phyloP scores from a whole-genome alignment of 345 rosid genomes.

The Dipteronia dyeriana region DNA sequence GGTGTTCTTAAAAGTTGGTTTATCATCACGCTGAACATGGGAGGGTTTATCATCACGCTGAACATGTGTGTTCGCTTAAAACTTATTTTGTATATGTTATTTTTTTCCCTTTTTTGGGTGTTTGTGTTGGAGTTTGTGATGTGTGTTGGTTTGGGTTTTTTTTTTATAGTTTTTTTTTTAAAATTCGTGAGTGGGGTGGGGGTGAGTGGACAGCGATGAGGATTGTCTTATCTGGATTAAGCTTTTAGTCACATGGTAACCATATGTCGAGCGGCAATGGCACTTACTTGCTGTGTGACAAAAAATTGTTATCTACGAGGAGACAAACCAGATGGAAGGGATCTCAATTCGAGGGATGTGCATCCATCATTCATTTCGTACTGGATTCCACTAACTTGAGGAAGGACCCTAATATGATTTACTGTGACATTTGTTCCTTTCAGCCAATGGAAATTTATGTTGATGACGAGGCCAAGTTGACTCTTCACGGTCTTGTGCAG shows the following conservation, averaged over 20 bases:
- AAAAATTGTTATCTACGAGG: conserved; percentile 34
- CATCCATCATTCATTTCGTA: conserved; percentile 61
- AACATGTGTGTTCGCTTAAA: not conserved
- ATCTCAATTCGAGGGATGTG: conserved; percentile 47
- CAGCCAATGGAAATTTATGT: conserved; percentile 99
- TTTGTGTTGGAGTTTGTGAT: conserved; percentile 3
- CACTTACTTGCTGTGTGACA: conserved; percentile 31
- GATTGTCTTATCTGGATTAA: conserved; percentile 14
- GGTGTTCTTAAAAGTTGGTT: conserved; percentile 2
- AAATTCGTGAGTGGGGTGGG: not conserved
- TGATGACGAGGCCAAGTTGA: conserved; percentile 96
- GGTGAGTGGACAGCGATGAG: not conserved
- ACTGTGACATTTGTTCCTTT: conserved; percentile 77
- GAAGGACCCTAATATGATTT: conserved; percentile 74
- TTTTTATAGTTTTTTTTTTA: not conserved
- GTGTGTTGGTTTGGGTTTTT: conserved; percentile 1
- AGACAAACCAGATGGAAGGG: conserved; percentile 51
- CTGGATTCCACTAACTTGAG: conserved; percentile 65
- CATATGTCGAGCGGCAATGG: conserved; percentile 27
- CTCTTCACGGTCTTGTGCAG: conserved; percentile 99
- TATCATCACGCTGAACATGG: no score
- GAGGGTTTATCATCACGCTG: no score
- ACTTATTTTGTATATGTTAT: not conserved
- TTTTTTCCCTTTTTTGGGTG: not conserved
- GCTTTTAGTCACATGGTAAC: conserved; percentile 14